Percentiles rank a stretch among this genome's conserved stretches.
Evolutionary conservation across 306 rosid species (phyloP).

Genomic region (Mucuna pruriens): DNA sequence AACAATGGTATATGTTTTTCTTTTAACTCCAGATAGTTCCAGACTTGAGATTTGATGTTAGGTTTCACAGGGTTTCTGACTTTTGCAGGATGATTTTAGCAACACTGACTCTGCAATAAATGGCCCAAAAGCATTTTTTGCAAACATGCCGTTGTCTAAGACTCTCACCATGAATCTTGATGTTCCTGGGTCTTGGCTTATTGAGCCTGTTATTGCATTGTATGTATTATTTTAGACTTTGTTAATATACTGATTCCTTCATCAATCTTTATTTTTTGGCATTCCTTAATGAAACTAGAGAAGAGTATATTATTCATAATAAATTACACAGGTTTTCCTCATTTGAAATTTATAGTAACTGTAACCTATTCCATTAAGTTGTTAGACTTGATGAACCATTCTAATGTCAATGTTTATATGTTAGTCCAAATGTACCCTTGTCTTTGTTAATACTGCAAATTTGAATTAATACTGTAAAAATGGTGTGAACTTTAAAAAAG

Average conservation of each 20-base stretch:
- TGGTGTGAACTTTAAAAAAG: not conserved
- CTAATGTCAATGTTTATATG: not conserved
- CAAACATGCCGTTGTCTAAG: constrained; percentile 95
- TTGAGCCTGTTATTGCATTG: constrained; percentile 90
- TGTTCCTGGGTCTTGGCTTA: constrained; percentile 99
- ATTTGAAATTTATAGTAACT: constrained; percentile 22
- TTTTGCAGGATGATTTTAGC: constrained; percentile 91
- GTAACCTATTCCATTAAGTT: not conserved
- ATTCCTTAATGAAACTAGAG: not conserved
- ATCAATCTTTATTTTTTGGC: not conserved
- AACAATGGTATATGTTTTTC: constrained; percentile 60
- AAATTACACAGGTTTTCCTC: not conserved
- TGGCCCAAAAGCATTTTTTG: constrained; percentile 96
- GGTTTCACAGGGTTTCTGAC: constrained; percentile 46
- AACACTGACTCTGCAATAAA: constrained; percentile 63
- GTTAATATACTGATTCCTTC: constrained; percentile 9
- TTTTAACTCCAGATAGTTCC: constrained; percentile 4
- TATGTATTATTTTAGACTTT: constrained; percentile 48
- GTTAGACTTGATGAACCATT: not conserved
- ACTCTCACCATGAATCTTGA: constrained; percentile 98
- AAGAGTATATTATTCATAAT: not conserved
- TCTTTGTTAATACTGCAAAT: not conserved
- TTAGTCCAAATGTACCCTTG: not conserved
- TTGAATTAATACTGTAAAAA: not conserved
- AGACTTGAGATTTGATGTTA: constrained; percentile 17